A percentile compares a stretch with the other conserved stretches of the same genome.
Evolutionary conservation across 768 basidiomycete genomes (phyloP).

Genomic region (Floccularia luteovirens): DNA sequence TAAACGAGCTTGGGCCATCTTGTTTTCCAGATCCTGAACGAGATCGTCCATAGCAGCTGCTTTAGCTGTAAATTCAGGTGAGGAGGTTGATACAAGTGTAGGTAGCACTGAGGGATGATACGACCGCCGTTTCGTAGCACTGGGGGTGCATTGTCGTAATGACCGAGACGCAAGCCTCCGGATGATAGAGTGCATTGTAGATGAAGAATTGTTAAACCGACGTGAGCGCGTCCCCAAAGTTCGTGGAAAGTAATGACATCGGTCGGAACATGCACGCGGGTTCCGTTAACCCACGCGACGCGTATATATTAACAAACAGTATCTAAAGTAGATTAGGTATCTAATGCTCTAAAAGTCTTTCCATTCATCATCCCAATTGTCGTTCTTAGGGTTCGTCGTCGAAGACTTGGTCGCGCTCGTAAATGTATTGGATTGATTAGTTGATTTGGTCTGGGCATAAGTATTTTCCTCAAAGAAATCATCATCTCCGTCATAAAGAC

Average conservation of each 20-base stretch:
- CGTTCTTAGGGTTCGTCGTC: conserved; percentile 35
- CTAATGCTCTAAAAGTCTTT: conserved; percentile 76
- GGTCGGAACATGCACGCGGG: conserved; percentile 28
- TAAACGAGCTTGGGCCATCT: conserved; percentile 46
- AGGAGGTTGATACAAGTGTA: conserved; percentile 57
- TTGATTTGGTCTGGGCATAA: conserved; percentile 2
- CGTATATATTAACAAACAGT: too few species aligned
- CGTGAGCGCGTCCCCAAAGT: conserved; percentile 5
- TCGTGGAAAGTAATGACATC: conserved; percentile 15
- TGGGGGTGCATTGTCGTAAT: conserved; percentile 4
- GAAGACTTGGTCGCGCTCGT: conserved; percentile 15
- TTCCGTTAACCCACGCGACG: too few species aligned
- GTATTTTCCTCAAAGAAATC: conserved; percentile 52
- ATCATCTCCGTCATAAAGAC: conserved; percentile 61
- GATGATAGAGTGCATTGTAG: conserved; percentile 6
- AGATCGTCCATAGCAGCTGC: conserved; percentile 63
- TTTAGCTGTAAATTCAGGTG: conserved; percentile 66
- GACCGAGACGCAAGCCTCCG: conserved; percentile 11
- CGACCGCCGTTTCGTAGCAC: too few species aligned
- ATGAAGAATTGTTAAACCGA: too few species aligned
- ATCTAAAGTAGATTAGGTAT: too few species aligned
- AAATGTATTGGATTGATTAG: background rate
- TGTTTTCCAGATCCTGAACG: conserved; percentile 55
- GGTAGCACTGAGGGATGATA: conserved; percentile 76
- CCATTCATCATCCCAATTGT: conserved; percentile 76